phyloP scores from a whole-genome alignment of 441 rosid genomes.

The Raphanus hybrid region DNA sequence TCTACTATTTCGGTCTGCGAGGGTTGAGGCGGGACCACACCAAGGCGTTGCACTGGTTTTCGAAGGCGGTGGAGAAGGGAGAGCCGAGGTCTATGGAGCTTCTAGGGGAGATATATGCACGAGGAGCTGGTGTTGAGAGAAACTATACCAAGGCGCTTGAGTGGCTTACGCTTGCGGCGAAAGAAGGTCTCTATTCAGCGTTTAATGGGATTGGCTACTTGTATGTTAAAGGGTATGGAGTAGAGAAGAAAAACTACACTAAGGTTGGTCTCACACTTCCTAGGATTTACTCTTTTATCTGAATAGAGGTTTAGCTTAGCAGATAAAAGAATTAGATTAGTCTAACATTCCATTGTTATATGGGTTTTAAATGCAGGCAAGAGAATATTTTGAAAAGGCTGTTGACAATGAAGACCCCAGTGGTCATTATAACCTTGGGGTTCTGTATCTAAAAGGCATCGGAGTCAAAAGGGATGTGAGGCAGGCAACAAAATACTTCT shows the following conservation, averaged over 20 bases:
- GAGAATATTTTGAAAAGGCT: slow-evolving; percentile 92
- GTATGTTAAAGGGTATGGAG: slow-evolving; percentile 95
- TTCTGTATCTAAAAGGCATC: slow-evolving; percentile 84
- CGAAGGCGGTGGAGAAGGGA: slow-evolving; percentile 86
- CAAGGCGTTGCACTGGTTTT: slow-evolving; percentile 92
- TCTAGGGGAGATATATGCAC: slow-evolving; percentile 93
- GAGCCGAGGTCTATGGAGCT: slow-evolving; percentile 97
- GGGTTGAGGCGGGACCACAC: slow-evolving; percentile 90
- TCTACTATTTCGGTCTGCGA: slow-evolving; percentile 96
- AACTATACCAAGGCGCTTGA: slow-evolving; percentile 90
- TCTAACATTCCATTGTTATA: not conserved
- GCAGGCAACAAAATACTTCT: slow-evolving; percentile 71
- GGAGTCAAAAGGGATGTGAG: slow-evolving; percentile 93
- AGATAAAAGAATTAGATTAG: not conserved
- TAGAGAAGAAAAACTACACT: slow-evolving; percentile 89
- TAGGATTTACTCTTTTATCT: not conserved
- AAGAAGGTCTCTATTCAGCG: slow-evolving; percentile 81
- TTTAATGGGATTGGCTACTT: slow-evolving; percentile 95
- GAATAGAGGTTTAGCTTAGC: slow-evolving; percentile 14
- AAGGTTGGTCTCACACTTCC: slow-evolving; percentile 52
- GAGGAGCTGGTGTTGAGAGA: slow-evolving; percentile 98
- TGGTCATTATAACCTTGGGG: slow-evolving; percentile 96
- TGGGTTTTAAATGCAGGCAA: slow-evolving; percentile 67
- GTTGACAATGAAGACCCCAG: slow-evolving; percentile 81
- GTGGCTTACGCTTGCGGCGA: slow-evolving; percentile 88